Conservation (phyloP, 108 stramenopile genomes). For the Pseudonitzschia delicatissima region DNA sequence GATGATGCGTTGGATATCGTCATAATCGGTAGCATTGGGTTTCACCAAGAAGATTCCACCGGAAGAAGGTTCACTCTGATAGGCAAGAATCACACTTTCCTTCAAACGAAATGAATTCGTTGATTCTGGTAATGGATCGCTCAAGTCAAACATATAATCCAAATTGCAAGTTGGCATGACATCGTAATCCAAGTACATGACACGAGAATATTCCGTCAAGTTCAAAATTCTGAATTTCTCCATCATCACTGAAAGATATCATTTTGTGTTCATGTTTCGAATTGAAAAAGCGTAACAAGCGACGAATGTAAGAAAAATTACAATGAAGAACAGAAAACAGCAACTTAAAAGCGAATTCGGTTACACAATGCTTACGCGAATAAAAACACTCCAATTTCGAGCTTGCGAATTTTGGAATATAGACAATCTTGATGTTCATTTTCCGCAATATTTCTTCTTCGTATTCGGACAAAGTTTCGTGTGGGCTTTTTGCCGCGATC, state of each 20-base stretch:
- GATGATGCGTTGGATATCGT: constrained; percentile 30
- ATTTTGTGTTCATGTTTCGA: background rate
- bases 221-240: constrained; percentile 58
- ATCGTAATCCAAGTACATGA: constrained; percentile 71
- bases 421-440: constrained; percentile 19
- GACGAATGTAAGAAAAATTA: background rate
- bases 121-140: constrained; percentile 16
- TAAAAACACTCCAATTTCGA: constrained; percentile 30
- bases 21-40: constrained; percentile 35
- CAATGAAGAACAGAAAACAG: background rate
- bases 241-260: constrained; percentile 19
- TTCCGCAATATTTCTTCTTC: constrained; percentile 30
- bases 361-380: background rate
- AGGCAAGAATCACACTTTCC: constrained; percentile 43
- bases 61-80: constrained; percentile 36
- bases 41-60: constrained; percentile 54
- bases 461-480: background rate
- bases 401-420: constrained; percentile 21
- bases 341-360: background rate
- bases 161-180: constrained; percentile 57
- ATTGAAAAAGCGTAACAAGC: background rate
- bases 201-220: constrained; percentile 59
- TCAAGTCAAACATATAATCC: constrained; percentile 58
- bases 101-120: constrained; percentile 16
- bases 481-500: constrained; percentile 26